Percentiles rank a stretch among this genome's conserved stretches.
phyloP scores from a whole-genome alignment of 1,139 yeast species.

The Pichia sp. region DNA sequence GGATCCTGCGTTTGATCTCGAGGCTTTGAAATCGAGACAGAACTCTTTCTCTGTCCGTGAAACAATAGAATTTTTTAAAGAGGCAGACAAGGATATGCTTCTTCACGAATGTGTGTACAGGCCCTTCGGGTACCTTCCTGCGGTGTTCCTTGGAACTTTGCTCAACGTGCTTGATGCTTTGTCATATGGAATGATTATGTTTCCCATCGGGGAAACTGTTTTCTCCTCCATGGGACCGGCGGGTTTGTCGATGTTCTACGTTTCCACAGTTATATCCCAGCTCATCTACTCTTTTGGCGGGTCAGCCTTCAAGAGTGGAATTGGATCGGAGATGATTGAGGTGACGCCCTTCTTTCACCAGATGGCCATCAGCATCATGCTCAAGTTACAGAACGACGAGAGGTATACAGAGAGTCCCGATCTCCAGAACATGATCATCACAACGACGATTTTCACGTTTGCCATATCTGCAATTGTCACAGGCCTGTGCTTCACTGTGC shows the following conservation, averaged over 20 bases:
- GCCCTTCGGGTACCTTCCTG: slow-evolving; percentile 57
- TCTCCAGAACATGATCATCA: slow-evolving; percentile 53
- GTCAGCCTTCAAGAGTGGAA: slow-evolving; percentile 80
- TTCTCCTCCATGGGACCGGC: slow-evolving; percentile 79
- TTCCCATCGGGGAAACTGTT: slow-evolving; percentile 78
- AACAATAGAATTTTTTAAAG: slow-evolving; percentile 11
- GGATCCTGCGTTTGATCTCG: slow-evolving; percentile 7
- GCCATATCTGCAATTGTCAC: slow-evolving; percentile 82
- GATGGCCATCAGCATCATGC: slow-evolving; percentile 74
- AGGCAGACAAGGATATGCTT: slow-evolving; percentile 22
- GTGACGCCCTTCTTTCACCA: slow-evolving; percentile 96
- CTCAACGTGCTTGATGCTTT: slow-evolving; percentile 87
- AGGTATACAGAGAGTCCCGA: slow-evolving; percentile 33
- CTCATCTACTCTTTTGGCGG: slow-evolving; percentile 86
- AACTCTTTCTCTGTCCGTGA: slow-evolving; percentile 3
- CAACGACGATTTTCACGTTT: slow-evolving; percentile 85
- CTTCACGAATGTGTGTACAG: slow-evolving; percentile 31
- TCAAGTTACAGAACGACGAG: slow-evolving; percentile 45
- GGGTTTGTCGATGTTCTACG: slow-evolving; percentile 90
- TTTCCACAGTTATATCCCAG: slow-evolving; percentile 85
- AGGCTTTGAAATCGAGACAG: slow-evolving; percentile 6
- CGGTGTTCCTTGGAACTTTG: slow-evolving; percentile 79
- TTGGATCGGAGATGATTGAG: slow-evolving; percentile 98
- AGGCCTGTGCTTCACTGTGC: slow-evolving; percentile 68
- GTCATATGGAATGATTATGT: slow-evolving; percentile 95